Percentiles rank a stretch among this genome's conserved stretches.
Conservation (phyloP, 208 protist species). For the Crithidia acanthocephali region DNA sequence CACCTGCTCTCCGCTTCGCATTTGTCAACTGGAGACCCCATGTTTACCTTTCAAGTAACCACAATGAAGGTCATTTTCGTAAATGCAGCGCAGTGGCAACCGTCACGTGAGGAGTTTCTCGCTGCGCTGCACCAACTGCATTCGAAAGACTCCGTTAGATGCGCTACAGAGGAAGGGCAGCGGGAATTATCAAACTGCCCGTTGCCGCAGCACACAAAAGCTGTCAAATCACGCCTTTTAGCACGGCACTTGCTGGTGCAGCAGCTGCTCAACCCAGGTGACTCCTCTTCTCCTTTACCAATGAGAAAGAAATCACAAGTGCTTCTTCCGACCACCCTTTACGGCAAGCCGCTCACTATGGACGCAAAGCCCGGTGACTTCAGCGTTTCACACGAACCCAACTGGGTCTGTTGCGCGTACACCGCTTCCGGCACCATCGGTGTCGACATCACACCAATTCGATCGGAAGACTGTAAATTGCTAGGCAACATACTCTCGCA, state of each 20-base stretch:
- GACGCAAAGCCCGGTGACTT: not conserved
- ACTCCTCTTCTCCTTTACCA: not conserved
- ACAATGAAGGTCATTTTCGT: slow-evolving; percentile 8
- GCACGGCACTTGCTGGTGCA: slow-evolving; percentile 20
- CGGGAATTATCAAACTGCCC: not conserved
- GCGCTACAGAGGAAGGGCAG: slow-evolving; percentile 19
- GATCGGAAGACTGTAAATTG: not conserved
- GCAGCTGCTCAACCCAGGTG: not conserved
- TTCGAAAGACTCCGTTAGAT: slow-evolving; percentile 17
- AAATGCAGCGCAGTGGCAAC: slow-evolving; percentile 13
- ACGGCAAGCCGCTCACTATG: slow-evolving; percentile 22
- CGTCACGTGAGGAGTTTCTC: not conserved
- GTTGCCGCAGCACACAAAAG: not conserved
- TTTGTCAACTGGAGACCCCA: too few species aligned
- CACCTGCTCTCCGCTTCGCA: not conserved
- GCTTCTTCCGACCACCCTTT: not conserved
- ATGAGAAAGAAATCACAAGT: slow-evolving; percentile 2
- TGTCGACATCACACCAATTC: slow-evolving; percentile 29
- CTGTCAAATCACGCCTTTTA: slow-evolving; percentile 15
- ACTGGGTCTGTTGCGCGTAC: slow-evolving; percentile 34
- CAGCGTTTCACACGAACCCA: slow-evolving; percentile 34
- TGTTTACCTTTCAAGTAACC: too few species aligned
- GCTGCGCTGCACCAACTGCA: not conserved
- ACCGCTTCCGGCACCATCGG: slow-evolving; percentile 11
- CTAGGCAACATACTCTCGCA: not conserved